Evolutionary conservation across 192 early-diverging fungal genomes (phyloP), one percentile per base, ranked within the genome.

Genomic region (Borealophlyctis nickersoniae): DNA sequence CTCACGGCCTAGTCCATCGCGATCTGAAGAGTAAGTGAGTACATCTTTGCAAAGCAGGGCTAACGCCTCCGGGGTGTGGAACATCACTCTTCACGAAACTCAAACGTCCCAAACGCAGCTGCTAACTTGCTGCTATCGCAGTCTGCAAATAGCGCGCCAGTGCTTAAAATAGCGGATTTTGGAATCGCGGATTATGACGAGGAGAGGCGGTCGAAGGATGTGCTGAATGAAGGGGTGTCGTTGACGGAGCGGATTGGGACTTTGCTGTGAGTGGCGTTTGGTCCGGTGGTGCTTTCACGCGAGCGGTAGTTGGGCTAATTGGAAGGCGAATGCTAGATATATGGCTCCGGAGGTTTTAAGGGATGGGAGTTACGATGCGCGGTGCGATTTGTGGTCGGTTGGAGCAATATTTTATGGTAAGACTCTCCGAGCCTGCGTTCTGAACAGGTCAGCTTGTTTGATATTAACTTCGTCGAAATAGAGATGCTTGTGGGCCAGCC

Each of bases 351-450:
- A 70, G 50, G 48, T 70, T 45, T 50, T 70, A n/a, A 36, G 24
- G 29, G 23, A 66, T 1, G 69, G 66, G 27, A 24, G 19, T 16
- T 70, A 70, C 39, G 69, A 70, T 53, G 16, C 51, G 1, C 34
- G 69, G 27, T 70, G 69, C 34, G 69, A 70, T 51, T 45, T 70
- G 33, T 70, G 69, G 69, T 67, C 64, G 13, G 63, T 70, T 23
- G 69, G 69, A 2, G 63, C 58, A n/a, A 65, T 70, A 9, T 67
- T 70, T 3, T 70, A 66, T 36, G 69, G 69, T 70, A 58, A 28
- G 64, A 4, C 19, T 32, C 16, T 23, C 2, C 16, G 49, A 19
- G 36, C 35, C 23, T 27, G 9, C 9, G 33, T 16, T 16, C 31
- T 4, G 4, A 57, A 14, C 16, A 53, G 23, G 7, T 23, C 24